A percentile compares a stretch with the other conserved stretches of the same genome.
phyloP scores from a whole-genome alignment of 306 rosid species.

The Psophocarpus tetragonolobus region DNA sequence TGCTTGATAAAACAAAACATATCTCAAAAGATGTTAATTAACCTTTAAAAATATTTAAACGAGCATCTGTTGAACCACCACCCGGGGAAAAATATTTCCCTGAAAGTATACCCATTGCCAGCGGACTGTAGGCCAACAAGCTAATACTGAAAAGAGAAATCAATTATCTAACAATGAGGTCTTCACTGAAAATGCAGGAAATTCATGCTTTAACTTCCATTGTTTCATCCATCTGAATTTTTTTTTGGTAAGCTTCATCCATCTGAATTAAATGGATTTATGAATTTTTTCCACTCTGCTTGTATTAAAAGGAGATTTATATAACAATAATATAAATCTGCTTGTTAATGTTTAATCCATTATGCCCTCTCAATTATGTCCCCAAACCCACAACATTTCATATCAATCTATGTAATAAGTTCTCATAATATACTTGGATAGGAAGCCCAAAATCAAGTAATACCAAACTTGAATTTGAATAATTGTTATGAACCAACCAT shows the following conservation, averaged over 20 bases:
- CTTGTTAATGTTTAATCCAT: not conserved
- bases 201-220: conserved; percentile 3
- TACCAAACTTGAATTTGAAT: not conserved
- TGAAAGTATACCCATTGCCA: conserved; percentile 96
- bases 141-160: conserved; percentile 57
- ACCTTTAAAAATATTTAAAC: conserved; percentile 86
- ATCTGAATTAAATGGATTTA: not conserved
- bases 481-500: not conserved
- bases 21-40: not conserved
- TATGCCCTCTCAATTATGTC: conserved; percentile 12
- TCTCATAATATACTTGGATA: not conserved
- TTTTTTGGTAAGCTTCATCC: too few species aligned
- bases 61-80: conserved; percentile 68
- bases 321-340: not conserved
- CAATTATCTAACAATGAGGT: conserved; percentile 21
- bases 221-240: not conserved
- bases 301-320: conserved; percentile 11
- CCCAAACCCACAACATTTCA: not conserved
- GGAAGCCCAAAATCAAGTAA: not conserved
- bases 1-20: not conserved
- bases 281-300: not conserved
- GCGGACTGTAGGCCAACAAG: conserved; percentile 91
- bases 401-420: not conserved
- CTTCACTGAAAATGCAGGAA: conserved; percentile 9
- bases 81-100: conserved; percentile 73